phyloP scores from a whole-genome alignment of 495 filamentous ascomycete genomes.

The Neurospora pannonica region DNA sequence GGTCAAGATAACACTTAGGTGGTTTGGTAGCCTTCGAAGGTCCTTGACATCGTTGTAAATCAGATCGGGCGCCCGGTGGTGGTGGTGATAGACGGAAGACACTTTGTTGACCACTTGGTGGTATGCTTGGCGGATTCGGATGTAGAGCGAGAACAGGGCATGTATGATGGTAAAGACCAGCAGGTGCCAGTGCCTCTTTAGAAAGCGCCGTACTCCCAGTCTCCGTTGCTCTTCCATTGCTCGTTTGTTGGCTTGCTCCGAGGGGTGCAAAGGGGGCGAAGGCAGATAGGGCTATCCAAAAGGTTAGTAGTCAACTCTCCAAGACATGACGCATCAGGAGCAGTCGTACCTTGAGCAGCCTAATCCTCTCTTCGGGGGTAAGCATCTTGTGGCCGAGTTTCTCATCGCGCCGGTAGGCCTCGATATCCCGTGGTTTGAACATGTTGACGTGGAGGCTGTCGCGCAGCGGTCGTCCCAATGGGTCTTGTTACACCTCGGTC shows the following conservation, averaged over 20 bases:
- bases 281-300: slow-evolving; percentile 61
- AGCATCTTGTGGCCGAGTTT: slow-evolving; percentile 49
- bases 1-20: slow-evolving; percentile 79
- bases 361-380: slow-evolving; percentile 56
- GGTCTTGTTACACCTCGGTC: neutral
- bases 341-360: slow-evolving; percentile 46
- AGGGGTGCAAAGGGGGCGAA: slow-evolving; percentile 34
- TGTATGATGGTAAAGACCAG: slow-evolving; percentile 67
- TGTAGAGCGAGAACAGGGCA: slow-evolving; percentile 73
- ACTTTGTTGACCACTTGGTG: slow-evolving; percentile 65
- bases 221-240: slow-evolving; percentile 21
- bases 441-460: slow-evolving; percentile 27
- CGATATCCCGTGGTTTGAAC: slow-evolving; percentile 44
- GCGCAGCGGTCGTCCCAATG: neutral
- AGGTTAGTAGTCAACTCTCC: slow-evolving; percentile 10
- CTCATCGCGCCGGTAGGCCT: slow-evolving; percentile 56
- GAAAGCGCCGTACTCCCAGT: slow-evolving; percentile 55
- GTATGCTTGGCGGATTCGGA: slow-evolving; percentile 69
- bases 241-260: slow-evolving; percentile 10
- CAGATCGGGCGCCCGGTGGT: slow-evolving; percentile 85
- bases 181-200: slow-evolving; percentile 56
- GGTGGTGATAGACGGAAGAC: slow-evolving; percentile 75
- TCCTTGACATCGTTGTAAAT: slow-evolving; percentile 79
- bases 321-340: neutral
- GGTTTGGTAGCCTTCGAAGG: slow-evolving; percentile 62